Base-by-base conservation (phyloP, 1,139 yeast genomes). In the Debaryomyces fabryi region DNA sequence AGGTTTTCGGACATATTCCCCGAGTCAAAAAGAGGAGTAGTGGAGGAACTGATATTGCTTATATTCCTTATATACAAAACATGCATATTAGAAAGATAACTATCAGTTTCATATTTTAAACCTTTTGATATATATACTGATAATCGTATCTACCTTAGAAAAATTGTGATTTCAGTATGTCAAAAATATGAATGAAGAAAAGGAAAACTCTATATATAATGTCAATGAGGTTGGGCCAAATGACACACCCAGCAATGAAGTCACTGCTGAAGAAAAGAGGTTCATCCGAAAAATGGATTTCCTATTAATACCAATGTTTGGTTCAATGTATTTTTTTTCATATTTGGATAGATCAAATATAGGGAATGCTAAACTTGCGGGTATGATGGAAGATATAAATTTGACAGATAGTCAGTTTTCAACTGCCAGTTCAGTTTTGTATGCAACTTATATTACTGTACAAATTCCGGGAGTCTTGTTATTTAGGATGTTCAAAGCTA, bases 361-460 rank as follows among this genome's bases (percentile, higher is more conserved):
- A 32, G 67, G 68, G 23, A 63, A 63, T 48, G 66, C 67, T 9
- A 58, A 55, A 10, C 50, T 58, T 2, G 65, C 65, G n/a, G 66
- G 67, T 0, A 46, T 63, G 43, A 45, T 48, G 7, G 59, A 54
- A 25, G 62, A 57, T 29, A 47, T 63, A 18, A 47, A 50, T 20
- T 41, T 63, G 25, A 46, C 54, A 4, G 40, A 52, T 2, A 29
- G 52, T 8, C 64, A 63, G 42, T 62, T 52, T 51, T 57, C 63
- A 8, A 54, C 55, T 29, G 59, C 59, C 3, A 58, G 59, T 12
- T 55, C 65, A 4, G 45, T 63, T 9, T 53, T 62, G 29, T 63
- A 50, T 42, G 52, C 58, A 16, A 62, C 67, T 1, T 62, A 63
- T 42, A 57, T 61, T 37, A 27, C 56, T 5, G 54, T 50, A 29